Evolutionary conservation across 345 rosid species (phyloP), one percentile per base, ranked within the genome.

Genomic region (Gossypium australe): DNA sequence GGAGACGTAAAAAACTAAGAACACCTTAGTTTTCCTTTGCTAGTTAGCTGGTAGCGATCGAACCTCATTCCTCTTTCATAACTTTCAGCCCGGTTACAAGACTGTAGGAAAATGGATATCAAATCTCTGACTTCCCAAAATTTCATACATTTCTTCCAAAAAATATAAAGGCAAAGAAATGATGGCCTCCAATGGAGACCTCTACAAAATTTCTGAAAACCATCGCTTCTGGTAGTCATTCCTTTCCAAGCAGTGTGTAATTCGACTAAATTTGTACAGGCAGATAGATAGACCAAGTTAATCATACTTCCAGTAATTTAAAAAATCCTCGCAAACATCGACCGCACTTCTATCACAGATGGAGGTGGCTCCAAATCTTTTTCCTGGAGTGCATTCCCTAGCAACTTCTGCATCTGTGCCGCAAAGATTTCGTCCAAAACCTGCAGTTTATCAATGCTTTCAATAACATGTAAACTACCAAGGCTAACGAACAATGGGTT

Each of bases 281-380:
- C 29, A 44, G 29, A 55, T 52, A 10, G 4, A 34, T 29, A 10
- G 1, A 5, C 56, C 17, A 48, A 11, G 34, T 11, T 79, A 85
- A 49, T 83, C 85, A 75, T 88, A 88, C 49, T 84, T 72, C 53
- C 70, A 83, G 49, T 83, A 81, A 71, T 85, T 82, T 25, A 84
- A 82, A 58, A 88, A 89, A 78, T 93, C 96, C 82, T 89, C 82
- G 75, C 95, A 91, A 2, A 95, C 86, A 95, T 91, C 0, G 99
- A 92, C 7, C 94, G 82, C 17, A 91, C 91, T 79, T 95, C 99
- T 88, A 87, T 87, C 76, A 95, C 84, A 0, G 97, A 93, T 66
- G 92, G 86, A 0, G 99, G 98, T 7, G 92, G 90, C 85, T 95
- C 98, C 58, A 93, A 79, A 75, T 93, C 94, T 73, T 88, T 94